Base-by-base conservation (phyloP, 176 grass and related monocot species). In the Ampelocalamus luodianensis region DNA sequence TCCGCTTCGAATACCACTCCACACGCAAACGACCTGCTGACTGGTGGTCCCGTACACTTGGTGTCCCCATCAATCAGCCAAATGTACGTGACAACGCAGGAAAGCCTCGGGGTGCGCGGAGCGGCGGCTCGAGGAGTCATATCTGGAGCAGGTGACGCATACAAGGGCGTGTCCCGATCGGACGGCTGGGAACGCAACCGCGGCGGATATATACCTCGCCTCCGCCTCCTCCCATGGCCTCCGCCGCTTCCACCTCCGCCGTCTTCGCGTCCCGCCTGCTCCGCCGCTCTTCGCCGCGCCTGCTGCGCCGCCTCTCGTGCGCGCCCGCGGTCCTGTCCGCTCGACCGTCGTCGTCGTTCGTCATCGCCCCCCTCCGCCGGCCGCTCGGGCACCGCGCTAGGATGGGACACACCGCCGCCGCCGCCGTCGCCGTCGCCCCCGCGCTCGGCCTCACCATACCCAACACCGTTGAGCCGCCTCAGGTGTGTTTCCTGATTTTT, bases 401-500 rank as follows among this genome's bases (percentile, higher is more conserved):
- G 71, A 98, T 96, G 96, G 96, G 83, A 0, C 91, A 95, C 87
- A 78, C 91, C 20, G 91, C 90, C 17, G 60, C 87, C 38, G 42
- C 83, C 46, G 64, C n/a, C n/a, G n/a, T 45, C 11, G 44, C 77
- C n/a, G 34, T 64, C 4, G 69, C 15, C 10, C 82, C 88, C 60
- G 94, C 86, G 71, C 93, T 99, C 59, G 96, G 96, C 0, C 88
- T 99, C 36, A 99, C 96, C 44, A 92, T 94, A 70, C 65, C 96
- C 48, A 90, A 90, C 78, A 58, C 68, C 80, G 68, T 99, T 14
- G 96, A 94, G 80, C 81, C 72, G 54, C 96, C 89, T 36, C 91
- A 99, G 96, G 96, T 98, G 0, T 0, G 79, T 27, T 7, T 43
- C 1, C n/a, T n/a, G n/a, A n/a, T n/a, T n/a, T n/a, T n/a, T n/a